A percentile compares a stretch with the other conserved stretches of the same genome.
These are phyloP conservation scores for Lachancea kluyveri DNA, from an alignment of 805 yeast species.

Conservation along the genomic window DNA sequence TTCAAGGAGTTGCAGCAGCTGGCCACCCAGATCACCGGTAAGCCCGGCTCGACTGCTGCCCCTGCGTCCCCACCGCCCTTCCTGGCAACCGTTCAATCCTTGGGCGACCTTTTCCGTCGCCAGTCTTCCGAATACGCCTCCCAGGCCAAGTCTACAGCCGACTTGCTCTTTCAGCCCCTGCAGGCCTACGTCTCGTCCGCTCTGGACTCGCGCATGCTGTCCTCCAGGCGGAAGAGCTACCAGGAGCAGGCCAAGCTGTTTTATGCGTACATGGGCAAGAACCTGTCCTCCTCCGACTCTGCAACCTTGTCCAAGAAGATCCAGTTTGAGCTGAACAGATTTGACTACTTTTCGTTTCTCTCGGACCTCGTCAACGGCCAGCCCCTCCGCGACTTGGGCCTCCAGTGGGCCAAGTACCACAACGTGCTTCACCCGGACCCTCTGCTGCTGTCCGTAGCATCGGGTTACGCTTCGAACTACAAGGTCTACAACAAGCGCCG, in stretches of 20 bases:
- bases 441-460: slow-evolving; percentile 1
- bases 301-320: slow-evolving; percentile 7
- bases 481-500: slow-evolving; percentile 1
- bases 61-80: too few relatives aligned
- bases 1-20: too few relatives aligned
- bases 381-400: slow-evolving; percentile 2
- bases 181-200: slow-evolving; percentile 1
- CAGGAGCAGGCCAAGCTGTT: slow-evolving; percentile 11
- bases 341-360: slow-evolving; percentile 12
- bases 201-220: slow-evolving; percentile 1
- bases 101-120: too few relatives aligned
- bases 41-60: too few relatives aligned
- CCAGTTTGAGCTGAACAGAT: slow-evolving; percentile 13
- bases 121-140: neutral
- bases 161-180: neutral
- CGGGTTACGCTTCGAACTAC: slow-evolving; percentile 4
- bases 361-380: slow-evolving; percentile 4
- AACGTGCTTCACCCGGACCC: neutral
- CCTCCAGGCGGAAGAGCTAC: slow-evolving; percentile 11
- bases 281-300: slow-evolving; percentile 5
- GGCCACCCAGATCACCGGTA: too few relatives aligned
- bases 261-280: slow-evolving; percentile 11
- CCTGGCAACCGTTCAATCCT: too few relatives aligned
- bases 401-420: slow-evolving; percentile 2
- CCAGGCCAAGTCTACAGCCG: neutral